Percentiles rank a stretch among this genome's conserved stretches.
Evolutionary conservation across 345 rosid genomes (phyloP).

Genomic region (Leavenworthia alabamica): DNA sequence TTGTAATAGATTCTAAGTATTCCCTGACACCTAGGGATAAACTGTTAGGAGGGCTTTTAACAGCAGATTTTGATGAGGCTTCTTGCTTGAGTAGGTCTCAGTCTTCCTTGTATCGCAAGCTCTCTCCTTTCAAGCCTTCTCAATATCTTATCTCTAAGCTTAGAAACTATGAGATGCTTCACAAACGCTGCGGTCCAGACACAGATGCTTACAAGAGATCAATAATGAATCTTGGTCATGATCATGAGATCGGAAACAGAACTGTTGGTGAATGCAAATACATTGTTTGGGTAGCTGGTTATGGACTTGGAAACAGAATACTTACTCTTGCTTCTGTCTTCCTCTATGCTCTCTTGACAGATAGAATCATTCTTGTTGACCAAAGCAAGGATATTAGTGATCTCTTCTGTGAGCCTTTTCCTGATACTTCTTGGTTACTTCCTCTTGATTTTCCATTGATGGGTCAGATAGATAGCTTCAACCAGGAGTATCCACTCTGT

Average conservation of each 20-base stretch:
- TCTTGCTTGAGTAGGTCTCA: constrained; percentile 35
- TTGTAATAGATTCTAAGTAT: constrained; percentile 6
- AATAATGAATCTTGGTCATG: constrained; percentile 13
- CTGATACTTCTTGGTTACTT: constrained; percentile 28
- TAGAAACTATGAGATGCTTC: constrained; percentile 33
- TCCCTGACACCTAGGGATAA: constrained; percentile 5
- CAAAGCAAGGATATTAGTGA: constrained; percentile 23
- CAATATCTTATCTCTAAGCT: constrained; percentile 31
- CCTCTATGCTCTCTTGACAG: constrained; percentile 36
- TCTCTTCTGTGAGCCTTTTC: constrained; percentile 42
- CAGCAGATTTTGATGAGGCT: constrained; percentile 20
- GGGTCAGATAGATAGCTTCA: constrained; percentile 4
- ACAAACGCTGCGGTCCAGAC: constrained; percentile 32
- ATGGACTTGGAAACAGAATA: constrained; percentile 41
- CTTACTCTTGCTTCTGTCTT: constrained; percentile 37
- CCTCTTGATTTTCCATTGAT: constrained; percentile 31
- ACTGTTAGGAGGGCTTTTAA: constrained; percentile 30
- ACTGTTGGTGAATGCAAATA: constrained; percentile 28
- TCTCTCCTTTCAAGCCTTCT: constrained; percentile 22
- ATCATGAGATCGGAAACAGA: not conserved
- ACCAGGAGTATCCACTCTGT: constrained; percentile 5
- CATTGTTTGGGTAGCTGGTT: constrained; percentile 27
- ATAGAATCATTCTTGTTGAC: constrained; percentile 34
- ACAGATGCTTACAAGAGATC: constrained; percentile 25
- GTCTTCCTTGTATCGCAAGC: constrained; percentile 23